Conservation (phyloP, 306 rosid species). For the Geum urbanum region DNA sequence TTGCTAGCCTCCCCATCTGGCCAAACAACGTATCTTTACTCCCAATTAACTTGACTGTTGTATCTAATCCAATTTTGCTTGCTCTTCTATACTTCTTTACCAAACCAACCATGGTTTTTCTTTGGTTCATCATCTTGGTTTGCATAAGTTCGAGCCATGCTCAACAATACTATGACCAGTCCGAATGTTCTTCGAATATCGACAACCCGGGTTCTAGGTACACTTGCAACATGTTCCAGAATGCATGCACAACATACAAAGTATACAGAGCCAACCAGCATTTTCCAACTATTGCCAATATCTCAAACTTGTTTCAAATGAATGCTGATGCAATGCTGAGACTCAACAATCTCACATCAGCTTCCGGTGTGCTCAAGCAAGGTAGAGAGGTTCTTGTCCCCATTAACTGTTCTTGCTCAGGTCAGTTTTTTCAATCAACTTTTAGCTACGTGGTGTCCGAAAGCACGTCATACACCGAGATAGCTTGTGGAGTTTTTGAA, state of each 20-base stretch:
- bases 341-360: slow-evolving; percentile 36
- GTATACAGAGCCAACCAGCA: slow-evolving; percentile 49
- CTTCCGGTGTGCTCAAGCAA: slow-evolving; percentile 30
- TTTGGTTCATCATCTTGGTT: slow-evolving; percentile 37
- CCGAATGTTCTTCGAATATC: slow-evolving; percentile 29
- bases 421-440: slow-evolving; percentile 36
- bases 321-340: slow-evolving; percentile 24
- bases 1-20: neutral
- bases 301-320: slow-evolving; percentile 39
- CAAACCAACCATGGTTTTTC: slow-evolving; percentile 26
- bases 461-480: slow-evolving; percentile 25
- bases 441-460: slow-evolving; percentile 30
- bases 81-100: neutral
- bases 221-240: slow-evolving; percentile 37
- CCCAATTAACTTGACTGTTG: neutral
- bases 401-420: slow-evolving; percentile 45
- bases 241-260: slow-evolving; percentile 51
- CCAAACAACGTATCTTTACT: too few species aligned
- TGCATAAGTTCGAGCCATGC: slow-evolving; percentile 36
- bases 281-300: slow-evolving; percentile 34
- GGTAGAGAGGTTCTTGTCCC: slow-evolving; percentile 62
- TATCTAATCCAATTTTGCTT: slow-evolving; percentile 1
- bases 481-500: slow-evolving; percentile 57
- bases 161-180: slow-evolving; percentile 38
- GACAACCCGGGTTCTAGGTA: slow-evolving; percentile 40